phyloP scores from a whole-genome alignment of 1,284 basidiomycete genomes.

The Fomitopsis schrenkii region DNA sequence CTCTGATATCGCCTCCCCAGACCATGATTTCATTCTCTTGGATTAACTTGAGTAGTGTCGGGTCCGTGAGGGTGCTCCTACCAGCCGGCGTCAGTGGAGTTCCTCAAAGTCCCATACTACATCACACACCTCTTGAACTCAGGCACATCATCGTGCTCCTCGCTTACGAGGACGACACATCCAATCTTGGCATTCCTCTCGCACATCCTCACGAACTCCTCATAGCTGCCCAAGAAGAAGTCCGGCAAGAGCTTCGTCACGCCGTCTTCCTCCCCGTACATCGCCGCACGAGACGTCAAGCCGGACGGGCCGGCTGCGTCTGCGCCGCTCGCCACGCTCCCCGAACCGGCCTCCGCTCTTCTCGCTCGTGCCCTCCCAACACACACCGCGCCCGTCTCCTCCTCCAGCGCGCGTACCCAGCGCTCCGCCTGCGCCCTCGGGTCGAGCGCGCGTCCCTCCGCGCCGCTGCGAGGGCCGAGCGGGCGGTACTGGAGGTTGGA shows the following conservation, averaged over 20 bases:
- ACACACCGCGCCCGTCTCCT: conserved; percentile 72
- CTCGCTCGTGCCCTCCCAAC: conserved; percentile 34
- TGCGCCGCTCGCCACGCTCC: conserved; percentile 26
- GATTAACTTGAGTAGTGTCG: conserved; percentile 61
- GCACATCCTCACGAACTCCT: conserved; percentile 69
- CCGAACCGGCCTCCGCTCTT: conserved; percentile 15
- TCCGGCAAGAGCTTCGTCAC: conserved; percentile 60
- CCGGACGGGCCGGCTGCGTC: conserved; percentile 40
- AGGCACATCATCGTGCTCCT: conserved; percentile 86
- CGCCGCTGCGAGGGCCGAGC: conserved; percentile 27
- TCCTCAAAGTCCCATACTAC: too few relatives aligned
- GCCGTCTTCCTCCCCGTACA: conserved; percentile 16
- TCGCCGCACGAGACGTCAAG: conserved; percentile 23
- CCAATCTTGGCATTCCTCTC: conserved; percentile 71
- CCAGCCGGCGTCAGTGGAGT: not conserved
- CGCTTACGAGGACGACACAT: conserved; percentile 82
- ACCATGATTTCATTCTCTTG: conserved; percentile 70
- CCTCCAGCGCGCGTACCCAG: conserved; percentile 75
- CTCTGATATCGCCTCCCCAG: conserved; percentile 84
- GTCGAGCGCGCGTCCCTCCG: conserved; percentile 32
- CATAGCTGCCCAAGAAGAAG: conserved; percentile 82
- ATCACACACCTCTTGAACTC: conserved; percentile 76
- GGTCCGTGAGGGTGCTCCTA: conserved; percentile 76
- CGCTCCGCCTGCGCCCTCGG: conserved; percentile 52
- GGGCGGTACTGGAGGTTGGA: conserved; percentile 38